These are phyloP conservation scores for Suillus decipiens DNA, from an alignment of 768 basidiomycete genomes.

Conservation along the genomic window DNA sequence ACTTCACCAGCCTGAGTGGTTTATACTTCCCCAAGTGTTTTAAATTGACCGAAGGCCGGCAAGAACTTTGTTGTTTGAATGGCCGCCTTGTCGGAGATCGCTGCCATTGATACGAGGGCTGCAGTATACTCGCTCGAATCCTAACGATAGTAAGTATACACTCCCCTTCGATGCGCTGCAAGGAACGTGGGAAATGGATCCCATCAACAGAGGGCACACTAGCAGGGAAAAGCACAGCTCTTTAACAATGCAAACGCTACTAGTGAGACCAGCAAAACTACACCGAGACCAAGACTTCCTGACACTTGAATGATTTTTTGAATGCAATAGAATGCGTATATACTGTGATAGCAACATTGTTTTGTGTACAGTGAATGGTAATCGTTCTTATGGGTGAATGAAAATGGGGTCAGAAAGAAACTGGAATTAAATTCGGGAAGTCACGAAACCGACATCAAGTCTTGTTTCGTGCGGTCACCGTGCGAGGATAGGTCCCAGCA, in stretches of 20 bases:
- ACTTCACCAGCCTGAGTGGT: not conserved
- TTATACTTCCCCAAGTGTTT: too few relatives aligned
- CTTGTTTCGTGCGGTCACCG: constrained; percentile 20
- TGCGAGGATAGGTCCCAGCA: not conserved
- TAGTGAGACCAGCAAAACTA: not conserved
- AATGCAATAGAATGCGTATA: constrained; percentile 10
- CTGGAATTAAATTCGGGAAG: constrained; percentile 5
- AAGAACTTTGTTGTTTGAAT: not conserved
- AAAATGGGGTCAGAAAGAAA: not conserved
- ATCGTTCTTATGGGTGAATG: constrained; percentile 4
- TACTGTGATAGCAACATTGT: constrained; percentile 14
- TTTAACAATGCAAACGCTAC: not conserved
- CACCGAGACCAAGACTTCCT: not conserved
- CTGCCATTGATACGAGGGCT: not conserved
- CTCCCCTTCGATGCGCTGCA: not conserved
- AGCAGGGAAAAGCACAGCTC: not conserved
- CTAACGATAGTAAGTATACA: not conserved
- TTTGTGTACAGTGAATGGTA: constrained; percentile 28
- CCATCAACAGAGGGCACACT: not conserved
- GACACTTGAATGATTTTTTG: not conserved
- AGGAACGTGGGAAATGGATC: not conserved
- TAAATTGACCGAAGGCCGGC: not conserved
- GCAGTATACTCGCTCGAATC: not conserved
- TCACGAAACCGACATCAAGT: constrained; percentile 28
- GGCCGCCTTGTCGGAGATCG: not conserved